Base-by-base conservation (phyloP, 192 early-diverging fungal species). In the Neocallimastix lanati region DNA sequence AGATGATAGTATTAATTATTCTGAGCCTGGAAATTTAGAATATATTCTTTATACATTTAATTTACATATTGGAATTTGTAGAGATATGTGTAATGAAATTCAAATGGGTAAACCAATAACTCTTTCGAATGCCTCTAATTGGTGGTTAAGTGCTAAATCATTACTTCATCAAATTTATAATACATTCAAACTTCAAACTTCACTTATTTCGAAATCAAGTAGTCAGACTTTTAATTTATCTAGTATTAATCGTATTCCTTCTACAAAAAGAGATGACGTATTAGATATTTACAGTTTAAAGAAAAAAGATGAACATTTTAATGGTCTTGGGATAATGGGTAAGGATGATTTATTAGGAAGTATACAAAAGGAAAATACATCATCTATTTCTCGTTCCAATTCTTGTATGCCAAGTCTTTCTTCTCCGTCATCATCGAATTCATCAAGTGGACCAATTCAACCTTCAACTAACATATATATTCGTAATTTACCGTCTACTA, bases 391-490 rank as follows among this genome's bases (percentile, higher is more conserved):
- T n/a, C 50, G 50, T n/a, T 67, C 50, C 5, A 67, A 67, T n/a
- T 67, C 50, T n/a, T 67, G 50, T 67, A 67, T 67, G 50, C 50
- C 50, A 67, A 67, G 50, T 67, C 25, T 67, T 6, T 67, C 50
- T 7, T 67, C 50, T n/a, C 50, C 50, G 7, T 0, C 50, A n/a
- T 21, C 50, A n/a, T n/a, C 50, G 1, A 9, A 2, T 11, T 67
- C 50, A 25, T n/a, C 16, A 21, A 67, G n/a, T 67, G 50, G 50
- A 67, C 50, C 50, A 67, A 67, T 67, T 67, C 50, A 67, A 67
- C 50, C 50, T 7, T 67, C 50, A 11, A 89, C 88, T 50, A 96
- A 96, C 81, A 87, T 96, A 58, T 96, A 96, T 80, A 91, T 96
- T 81, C 88, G 93, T 82, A 92, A 92, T 76, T 82, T 95, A n/a